Conservation (phyloP, 2,329 filamentous ascomycete genomes). For the Emericellopsis atlantica region DNA sequence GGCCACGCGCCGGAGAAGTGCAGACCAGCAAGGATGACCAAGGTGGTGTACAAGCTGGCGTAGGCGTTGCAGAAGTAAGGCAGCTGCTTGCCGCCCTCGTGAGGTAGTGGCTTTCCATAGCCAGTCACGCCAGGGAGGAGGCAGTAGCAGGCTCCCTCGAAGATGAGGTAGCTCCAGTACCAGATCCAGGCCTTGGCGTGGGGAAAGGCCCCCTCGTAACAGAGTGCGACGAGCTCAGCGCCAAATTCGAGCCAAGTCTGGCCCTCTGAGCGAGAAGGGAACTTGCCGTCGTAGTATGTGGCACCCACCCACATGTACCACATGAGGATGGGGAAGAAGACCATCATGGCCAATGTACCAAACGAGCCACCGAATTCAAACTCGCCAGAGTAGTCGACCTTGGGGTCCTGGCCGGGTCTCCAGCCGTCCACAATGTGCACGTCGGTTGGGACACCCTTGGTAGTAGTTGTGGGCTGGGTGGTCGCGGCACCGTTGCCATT, state of each 20-base stretch:
- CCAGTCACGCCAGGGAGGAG: slow-evolving; percentile 76
- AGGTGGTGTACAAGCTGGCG: slow-evolving; percentile 76
- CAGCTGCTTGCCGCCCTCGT: slow-evolving; percentile 74
- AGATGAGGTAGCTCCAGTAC: slow-evolving; percentile 88
- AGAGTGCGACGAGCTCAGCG: slow-evolving; percentile 55
- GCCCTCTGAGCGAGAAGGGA: slow-evolving; percentile 54
- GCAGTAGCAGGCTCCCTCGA: slow-evolving; percentile 74
- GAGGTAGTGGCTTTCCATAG: slow-evolving; percentile 77
- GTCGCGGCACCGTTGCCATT: slow-evolving; percentile 8
- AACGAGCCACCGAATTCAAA: slow-evolving; percentile 79
- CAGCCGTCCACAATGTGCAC: slow-evolving; percentile 36
- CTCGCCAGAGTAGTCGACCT: slow-evolving; percentile 48
- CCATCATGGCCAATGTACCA: slow-evolving; percentile 79
- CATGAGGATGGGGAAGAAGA: slow-evolving; percentile 88
- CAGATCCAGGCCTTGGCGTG: slow-evolving; percentile 74
- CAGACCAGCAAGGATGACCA: slow-evolving; percentile 54
- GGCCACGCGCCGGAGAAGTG: slow-evolving; percentile 80
- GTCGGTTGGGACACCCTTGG: slow-evolving; percentile 8
- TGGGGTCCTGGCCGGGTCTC: slow-evolving; percentile 46
- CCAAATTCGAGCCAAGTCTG: slow-evolving; percentile 62
- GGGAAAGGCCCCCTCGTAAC: slow-evolving; percentile 78
- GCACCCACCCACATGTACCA: slow-evolving; percentile 99
- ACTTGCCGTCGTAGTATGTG: slow-evolving; percentile 77
- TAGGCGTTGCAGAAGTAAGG: slow-evolving; percentile 91
- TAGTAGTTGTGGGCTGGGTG: slow-evolving; percentile 19